These are phyloP conservation scores for Thraustochytrium aureum DNA, from an alignment of 352 stramenopile species.

Conservation along the genomic window DNA sequence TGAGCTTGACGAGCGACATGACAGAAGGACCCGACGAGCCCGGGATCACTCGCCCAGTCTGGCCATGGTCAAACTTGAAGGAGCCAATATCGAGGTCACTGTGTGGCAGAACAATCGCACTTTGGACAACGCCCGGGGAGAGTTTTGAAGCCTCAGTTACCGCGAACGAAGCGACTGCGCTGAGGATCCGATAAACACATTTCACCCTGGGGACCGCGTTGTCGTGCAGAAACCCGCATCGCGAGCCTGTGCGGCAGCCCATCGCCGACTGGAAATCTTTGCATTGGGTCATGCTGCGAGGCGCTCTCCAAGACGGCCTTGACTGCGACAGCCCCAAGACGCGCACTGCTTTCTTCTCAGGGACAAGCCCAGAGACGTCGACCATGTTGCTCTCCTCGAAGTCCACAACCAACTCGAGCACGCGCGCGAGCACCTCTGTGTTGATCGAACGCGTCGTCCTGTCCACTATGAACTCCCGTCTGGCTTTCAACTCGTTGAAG, in stretches of 20 bases:
- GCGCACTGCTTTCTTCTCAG: too few species aligned
- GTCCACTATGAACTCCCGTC: neutral
- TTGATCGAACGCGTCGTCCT: neutral
- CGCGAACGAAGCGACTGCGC: neutral
- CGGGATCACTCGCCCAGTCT: neutral
- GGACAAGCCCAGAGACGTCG: too few species aligned
- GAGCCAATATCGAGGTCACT: too few species aligned
- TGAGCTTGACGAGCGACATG: neutral
- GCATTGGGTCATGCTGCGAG: too few species aligned
- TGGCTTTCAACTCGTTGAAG: slow-evolving; percentile 10
- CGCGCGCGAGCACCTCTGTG: neutral
- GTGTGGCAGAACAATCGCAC: too few species aligned
- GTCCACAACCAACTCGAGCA: neutral
- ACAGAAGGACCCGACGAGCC: too few species aligned
- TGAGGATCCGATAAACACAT: neutral
- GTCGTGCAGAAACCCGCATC: neutral
- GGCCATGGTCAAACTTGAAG: too few species aligned
- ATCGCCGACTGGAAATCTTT: too few species aligned
- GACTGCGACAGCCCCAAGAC: too few species aligned
- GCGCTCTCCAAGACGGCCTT: too few species aligned
- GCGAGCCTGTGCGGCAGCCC: too few species aligned
- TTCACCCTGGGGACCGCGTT: neutral
- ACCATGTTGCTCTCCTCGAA: neutral
- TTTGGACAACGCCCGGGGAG: too few species aligned
- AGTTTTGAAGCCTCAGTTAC: neutral